phyloP scores from a whole-genome alignment of 805 yeast species.

The Pichia rugopelliculosa region DNA sequence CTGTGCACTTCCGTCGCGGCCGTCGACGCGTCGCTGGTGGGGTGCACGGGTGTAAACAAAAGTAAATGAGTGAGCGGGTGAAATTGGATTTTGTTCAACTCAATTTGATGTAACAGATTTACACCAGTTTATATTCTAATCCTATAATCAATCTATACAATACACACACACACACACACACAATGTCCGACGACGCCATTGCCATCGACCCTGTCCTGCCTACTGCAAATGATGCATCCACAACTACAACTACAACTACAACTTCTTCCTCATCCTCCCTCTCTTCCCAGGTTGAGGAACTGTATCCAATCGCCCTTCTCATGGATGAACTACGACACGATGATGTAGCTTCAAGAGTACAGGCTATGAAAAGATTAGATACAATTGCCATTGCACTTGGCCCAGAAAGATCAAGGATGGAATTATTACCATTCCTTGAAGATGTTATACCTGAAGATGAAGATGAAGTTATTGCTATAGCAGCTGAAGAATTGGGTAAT shows the following conservation, averaged over 20 bases:
- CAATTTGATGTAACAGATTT: too few relatives aligned
- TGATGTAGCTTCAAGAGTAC: constrained; percentile 87
- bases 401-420: constrained; percentile 83
- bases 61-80: too few relatives aligned
- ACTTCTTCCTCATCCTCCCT: too few relatives aligned
- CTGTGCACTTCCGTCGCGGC: neutral
- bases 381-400: constrained; percentile 95
- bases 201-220: neutral
- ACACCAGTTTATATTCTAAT: too few relatives aligned
- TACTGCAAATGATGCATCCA: too few relatives aligned
- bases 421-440: constrained; percentile 82
- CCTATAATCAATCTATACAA: too few relatives aligned
- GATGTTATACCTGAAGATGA: constrained; percentile 94
- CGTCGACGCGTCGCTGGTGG: neutral
- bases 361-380: constrained; percentile 89
- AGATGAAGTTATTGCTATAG: constrained; percentile 91
- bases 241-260: too few relatives aligned
- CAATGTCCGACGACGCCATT: neutral
- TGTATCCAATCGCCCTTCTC: constrained; percentile 89
- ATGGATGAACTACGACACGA: constrained; percentile 95
- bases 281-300: constrained; percentile 40
- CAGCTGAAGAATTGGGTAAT: constrained; percentile 83
- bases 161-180: too few relatives aligned
- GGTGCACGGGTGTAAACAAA: neutral
- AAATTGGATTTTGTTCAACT: too few relatives aligned